Evolutionary conservation across 768 basidiomycete genomes (phyloP).

Genomic region (Gelatoporia subvermispora): DNA sequence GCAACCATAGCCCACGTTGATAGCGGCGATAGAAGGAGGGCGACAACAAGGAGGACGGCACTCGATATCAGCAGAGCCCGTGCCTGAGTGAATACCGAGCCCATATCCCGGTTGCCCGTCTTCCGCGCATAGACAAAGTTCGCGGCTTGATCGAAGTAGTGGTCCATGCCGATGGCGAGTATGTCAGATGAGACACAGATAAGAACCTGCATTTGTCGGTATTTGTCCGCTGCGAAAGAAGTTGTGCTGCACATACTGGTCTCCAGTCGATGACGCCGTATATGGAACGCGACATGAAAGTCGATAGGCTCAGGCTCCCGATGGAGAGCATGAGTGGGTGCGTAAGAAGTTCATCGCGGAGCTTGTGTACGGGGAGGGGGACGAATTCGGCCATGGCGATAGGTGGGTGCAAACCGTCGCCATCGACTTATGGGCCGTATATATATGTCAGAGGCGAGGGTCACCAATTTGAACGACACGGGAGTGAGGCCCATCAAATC

Average conservation of each 20-base stretch:
- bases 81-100: conserved; percentile 1
- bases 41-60: conserved; percentile 1
- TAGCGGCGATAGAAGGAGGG: neutral
- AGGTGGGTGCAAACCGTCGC: too few species aligned
- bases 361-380: conserved; percentile 1
- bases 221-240: neutral
- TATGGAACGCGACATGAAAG: conserved; percentile 4
- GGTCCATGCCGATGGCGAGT: conserved; percentile 4
- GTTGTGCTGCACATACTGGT: neutral
- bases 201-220: conserved; percentile 1
- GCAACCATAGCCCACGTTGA: conserved; percentile 3
- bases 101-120: conserved; percentile 1
- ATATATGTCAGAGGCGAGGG: too few species aligned
- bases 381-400: neutral
- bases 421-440: too few species aligned
- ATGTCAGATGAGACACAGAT: conserved; percentile 2
- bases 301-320: conserved; percentile 2
- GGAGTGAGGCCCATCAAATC: too few species aligned
- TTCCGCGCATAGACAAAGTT: neutral
- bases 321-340: conserved; percentile 4
- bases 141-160: conserved; percentile 4
- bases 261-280: conserved; percentile 7
- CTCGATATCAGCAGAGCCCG: neutral
- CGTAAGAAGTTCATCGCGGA: conserved; percentile 2
- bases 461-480: too few species aligned